A percentile compares a stretch with the other conserved stretches of the same genome.
phyloP scores from a whole-genome alignment of 164 flowering plant genomes.

The Dillenia suffruticosa region DNA sequence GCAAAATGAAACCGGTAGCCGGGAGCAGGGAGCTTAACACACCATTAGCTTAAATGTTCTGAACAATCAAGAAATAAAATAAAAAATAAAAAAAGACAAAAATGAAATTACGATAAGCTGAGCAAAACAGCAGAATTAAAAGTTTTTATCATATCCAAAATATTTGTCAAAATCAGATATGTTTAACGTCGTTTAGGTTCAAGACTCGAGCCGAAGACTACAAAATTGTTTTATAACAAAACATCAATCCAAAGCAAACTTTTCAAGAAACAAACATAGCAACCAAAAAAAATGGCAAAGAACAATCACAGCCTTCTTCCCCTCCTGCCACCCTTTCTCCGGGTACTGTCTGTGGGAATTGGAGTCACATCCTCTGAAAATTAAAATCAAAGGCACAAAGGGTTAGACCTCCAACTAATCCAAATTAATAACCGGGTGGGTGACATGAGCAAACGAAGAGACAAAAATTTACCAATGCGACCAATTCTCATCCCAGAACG shows the following conservation, averaged over 20 bases:
- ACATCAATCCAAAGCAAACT: neutral
- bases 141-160: too few species aligned
- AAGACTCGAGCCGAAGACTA: neutral
- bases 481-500: slow-evolving; percentile 62
- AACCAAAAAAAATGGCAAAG: neutral
- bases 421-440: neutral
- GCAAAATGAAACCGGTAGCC: too few species aligned
- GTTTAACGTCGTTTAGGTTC: neutral
- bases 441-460: too few species aligned
- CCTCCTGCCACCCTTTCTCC: slow-evolving; percentile 90
- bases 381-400: neutral
- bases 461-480: slow-evolving; percentile 45
- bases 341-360: slow-evolving; percentile 85
- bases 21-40: too few species aligned
- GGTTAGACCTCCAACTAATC: too few species aligned
- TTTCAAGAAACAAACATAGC: too few species aligned
- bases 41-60: too few species aligned
- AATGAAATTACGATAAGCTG: too few species aligned
- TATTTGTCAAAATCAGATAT: too few species aligned
- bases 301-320: slow-evolving; percentile 23
- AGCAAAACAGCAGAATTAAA: too few species aligned
- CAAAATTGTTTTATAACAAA: neutral
- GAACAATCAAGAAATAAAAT: too few species aligned
- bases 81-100: too few species aligned
- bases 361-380: slow-evolving; percentile 88